Conservation (phyloP, 768 basidiomycete species). For the Clavaria fumosa region DNA sequence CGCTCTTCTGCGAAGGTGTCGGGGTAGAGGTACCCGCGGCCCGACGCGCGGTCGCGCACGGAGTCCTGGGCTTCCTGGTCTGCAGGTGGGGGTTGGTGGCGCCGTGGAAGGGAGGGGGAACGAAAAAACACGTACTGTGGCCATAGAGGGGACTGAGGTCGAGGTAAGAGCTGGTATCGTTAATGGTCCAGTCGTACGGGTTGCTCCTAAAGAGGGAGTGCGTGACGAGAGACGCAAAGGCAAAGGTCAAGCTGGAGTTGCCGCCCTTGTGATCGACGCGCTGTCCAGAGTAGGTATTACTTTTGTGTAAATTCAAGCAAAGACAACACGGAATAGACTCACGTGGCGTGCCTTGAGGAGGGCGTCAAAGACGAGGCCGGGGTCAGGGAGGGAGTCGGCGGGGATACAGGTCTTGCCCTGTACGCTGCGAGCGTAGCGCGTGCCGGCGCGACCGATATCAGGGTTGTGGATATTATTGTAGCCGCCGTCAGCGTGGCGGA, state of each 20-base stretch:
- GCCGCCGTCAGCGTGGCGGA: conserved; percentile 34
- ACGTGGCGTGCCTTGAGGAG: conserved; percentile 30
- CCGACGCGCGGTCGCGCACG: conserved; percentile 32
- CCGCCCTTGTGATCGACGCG: conserved; percentile 35
- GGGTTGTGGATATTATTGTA: conserved; percentile 32
- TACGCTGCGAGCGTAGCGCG: conserved; percentile 38
- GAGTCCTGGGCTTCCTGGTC: conserved; percentile 24
- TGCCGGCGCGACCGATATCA: conserved; percentile 33
- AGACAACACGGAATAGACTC: conserved; percentile 20
- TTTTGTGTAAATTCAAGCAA: conserved; percentile 14
- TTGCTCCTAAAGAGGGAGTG: conserved; percentile 43
- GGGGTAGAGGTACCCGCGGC: conserved; percentile 35
- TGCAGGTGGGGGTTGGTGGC: conserved; percentile 7
- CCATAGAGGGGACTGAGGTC: conserved; percentile 45
- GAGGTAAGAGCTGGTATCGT: conserved; percentile 39
- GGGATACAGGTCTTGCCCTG: conserved; percentile 28
- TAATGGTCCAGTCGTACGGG: conserved; percentile 26
- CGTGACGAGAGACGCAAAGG: conserved; percentile 49
- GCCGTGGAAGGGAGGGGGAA: neutral
- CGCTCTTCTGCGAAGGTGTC: conserved; percentile 41
- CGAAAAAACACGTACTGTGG: conserved; percentile 18
- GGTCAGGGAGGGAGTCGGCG: conserved; percentile 32
- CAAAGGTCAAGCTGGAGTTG: conserved; percentile 46
- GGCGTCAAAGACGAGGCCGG: conserved; percentile 46
- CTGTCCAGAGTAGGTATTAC: conserved; percentile 16